A percentile compares a stretch with the other conserved stretches of the same genome.
phyloP scores from a whole-genome alignment of 1,284 basidiomycete genomes.

The Moesziomyces sp. region DNA sequence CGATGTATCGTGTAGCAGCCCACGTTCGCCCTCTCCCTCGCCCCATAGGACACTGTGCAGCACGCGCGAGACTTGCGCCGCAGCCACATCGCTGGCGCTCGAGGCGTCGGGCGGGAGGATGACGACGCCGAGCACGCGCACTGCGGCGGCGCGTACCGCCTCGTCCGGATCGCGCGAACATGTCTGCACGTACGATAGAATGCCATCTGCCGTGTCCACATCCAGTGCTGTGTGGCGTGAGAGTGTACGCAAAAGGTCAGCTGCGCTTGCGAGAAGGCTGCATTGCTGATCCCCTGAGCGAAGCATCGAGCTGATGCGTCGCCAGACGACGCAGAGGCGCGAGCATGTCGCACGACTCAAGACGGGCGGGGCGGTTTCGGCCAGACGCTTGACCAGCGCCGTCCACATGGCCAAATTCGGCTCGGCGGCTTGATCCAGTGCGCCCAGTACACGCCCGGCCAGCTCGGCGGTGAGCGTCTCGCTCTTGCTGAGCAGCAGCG shows the following conservation, averaged over 20 bases:
- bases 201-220: background rate
- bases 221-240: constrained; percentile 2
- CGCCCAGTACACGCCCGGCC: constrained; percentile 7
- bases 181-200: constrained; percentile 13
- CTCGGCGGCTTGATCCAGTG: constrained; percentile 2
- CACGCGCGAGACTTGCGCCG: background rate
- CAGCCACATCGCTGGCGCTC: background rate
- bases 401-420: constrained; percentile 12
- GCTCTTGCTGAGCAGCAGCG: background rate
- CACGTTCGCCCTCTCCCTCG: background rate
- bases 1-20: constrained; percentile 22
- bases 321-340: background rate
- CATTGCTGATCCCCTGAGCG: constrained; percentile 14
- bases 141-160: constrained; percentile 30
- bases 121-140: constrained; percentile 35
- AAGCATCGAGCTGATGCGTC: background rate
- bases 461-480: background rate
- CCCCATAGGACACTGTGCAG: constrained; percentile 12
- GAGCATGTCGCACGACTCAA: background rate
- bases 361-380: constrained; percentile 6
- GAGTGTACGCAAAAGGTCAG: constrained; percentile 20
- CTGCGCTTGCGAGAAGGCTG: constrained; percentile 2
- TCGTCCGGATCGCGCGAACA: constrained; percentile 17
- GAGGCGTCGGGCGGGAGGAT: constrained; percentile 21
- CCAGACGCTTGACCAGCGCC: constrained; percentile 19